These are phyloP conservation scores for Boletus bicolor DNA, from an alignment of 768 basidiomycete species.

Conservation along the genomic window DNA sequence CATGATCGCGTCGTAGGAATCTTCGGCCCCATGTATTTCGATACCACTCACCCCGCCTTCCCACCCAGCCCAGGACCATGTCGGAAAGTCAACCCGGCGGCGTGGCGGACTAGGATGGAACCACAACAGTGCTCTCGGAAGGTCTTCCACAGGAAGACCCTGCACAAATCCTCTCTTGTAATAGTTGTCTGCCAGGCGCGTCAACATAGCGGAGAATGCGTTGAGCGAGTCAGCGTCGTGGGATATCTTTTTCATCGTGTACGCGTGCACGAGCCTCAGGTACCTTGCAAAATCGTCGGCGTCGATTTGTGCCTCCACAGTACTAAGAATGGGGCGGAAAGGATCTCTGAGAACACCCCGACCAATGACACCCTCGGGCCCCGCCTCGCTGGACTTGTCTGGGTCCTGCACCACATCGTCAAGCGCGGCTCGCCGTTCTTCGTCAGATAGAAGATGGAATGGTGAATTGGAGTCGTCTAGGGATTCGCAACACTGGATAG, in stretches of 20 bases:
- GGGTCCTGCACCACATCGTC: background rate
- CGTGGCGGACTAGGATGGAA: background rate
- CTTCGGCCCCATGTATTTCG: background rate
- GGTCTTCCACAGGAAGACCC: slow-evolving; percentile 10
- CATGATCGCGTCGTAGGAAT: background rate
- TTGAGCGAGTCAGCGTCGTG: slow-evolving; percentile 12
- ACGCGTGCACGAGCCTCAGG: slow-evolving; percentile 2
- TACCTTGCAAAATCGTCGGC: background rate
- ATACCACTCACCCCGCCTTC: background rate
- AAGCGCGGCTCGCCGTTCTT: background rate
- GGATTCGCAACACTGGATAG: slow-evolving; percentile 13
- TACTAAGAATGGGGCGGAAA: slow-evolving; percentile 2
- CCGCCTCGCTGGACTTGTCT: background rate
- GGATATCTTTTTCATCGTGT: slow-evolving; percentile 3
- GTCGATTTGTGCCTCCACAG: background rate
- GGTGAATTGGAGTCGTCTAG: slow-evolving; percentile 9
- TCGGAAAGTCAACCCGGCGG: background rate
- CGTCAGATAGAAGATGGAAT: slow-evolving; percentile 11
- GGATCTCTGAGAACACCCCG: slow-evolving; percentile 7
- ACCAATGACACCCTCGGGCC: background rate
- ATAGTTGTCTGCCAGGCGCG: background rate
- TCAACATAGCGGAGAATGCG: slow-evolving; percentile 15
- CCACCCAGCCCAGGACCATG: slow-evolving; percentile 18
- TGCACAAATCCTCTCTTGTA: slow-evolving; percentile 14
- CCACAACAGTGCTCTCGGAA: slow-evolving; percentile 14